Conservation (phyloP, 139 green algal species). For the Chlorella vulgaris region DNA sequence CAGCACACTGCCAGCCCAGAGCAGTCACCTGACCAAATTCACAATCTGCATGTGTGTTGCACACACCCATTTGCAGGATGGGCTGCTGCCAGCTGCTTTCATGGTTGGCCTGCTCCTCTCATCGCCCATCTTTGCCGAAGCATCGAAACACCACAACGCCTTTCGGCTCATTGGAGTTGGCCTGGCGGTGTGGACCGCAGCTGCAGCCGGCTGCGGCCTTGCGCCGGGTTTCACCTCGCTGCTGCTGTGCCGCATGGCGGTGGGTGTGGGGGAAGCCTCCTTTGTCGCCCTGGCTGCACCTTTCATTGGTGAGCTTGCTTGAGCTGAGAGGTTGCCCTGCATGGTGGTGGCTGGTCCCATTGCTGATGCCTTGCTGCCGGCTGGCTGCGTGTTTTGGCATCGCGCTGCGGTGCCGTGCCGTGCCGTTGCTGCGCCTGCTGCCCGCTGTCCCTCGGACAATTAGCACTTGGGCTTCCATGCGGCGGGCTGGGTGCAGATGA, state of each 20-base stretch:
- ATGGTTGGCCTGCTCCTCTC: slow-evolving; percentile 93
- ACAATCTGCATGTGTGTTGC: too few species aligned
- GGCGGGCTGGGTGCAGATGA: slow-evolving; percentile 71
- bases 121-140: slow-evolving; percentile 90
- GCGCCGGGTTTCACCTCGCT: slow-evolving; percentile 65
- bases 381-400: too few species aligned
- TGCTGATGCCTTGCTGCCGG: too few species aligned
- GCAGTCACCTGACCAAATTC: too few species aligned
- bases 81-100: slow-evolving; percentile 88
- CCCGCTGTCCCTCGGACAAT: too few species aligned
- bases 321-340: too few species aligned
- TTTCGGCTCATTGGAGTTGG: slow-evolving; percentile 88
- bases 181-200: slow-evolving; percentile 82
- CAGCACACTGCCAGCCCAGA: too few species aligned
- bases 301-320: slow-evolving; percentile 81
- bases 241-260: slow-evolving; percentile 71
- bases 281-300: slow-evolving; percentile 93
- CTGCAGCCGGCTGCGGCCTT: slow-evolving; percentile 72
- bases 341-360: too few species aligned
- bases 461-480: too few species aligned
- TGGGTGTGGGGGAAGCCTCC: slow-evolving; percentile 93
- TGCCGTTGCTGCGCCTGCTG: too few species aligned
- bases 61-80: slow-evolving; percentile 58
- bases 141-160: slow-evolving; percentile 59
- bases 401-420: too few species aligned